Conservation (phyloP, 2,329 filamentous ascomycete species). For the Camillea tinctor region DNA sequence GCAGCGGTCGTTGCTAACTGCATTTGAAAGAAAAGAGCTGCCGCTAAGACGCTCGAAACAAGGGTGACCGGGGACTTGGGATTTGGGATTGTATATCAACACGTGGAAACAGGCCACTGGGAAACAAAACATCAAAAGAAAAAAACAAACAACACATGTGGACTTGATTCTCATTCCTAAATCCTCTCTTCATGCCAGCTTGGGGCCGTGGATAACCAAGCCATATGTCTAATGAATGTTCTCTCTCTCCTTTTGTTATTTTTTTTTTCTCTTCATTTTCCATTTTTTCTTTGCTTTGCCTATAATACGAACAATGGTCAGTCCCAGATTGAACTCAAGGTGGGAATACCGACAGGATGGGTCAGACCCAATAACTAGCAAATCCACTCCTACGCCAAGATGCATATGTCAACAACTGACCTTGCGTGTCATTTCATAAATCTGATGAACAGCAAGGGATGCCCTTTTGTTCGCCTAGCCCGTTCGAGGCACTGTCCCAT, state of each 20-base stretch:
- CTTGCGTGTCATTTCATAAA: background rate
- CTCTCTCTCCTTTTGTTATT: no score
- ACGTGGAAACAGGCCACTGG: background rate
- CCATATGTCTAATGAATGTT: background rate
- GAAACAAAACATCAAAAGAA: background rate
- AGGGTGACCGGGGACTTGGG: background rate
- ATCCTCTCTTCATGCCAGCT: background rate
- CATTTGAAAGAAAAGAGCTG: conserved; percentile 11
- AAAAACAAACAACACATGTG: background rate
- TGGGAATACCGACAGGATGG: background rate
- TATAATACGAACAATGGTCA: background rate
- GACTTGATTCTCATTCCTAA: background rate
- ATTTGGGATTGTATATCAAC: background rate
- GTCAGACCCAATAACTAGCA: background rate
- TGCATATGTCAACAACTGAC: background rate
- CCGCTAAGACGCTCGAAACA: conserved; percentile 9
- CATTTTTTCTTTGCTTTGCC: background rate
- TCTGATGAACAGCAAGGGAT: background rate
- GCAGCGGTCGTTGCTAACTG: conserved; percentile 10
- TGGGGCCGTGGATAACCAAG: background rate
- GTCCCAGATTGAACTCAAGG: background rate
- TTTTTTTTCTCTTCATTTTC: no score
- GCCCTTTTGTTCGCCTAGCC: background rate
- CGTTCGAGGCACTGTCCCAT: background rate
- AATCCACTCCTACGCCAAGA: background rate